phyloP scores from a whole-genome alignment of 371 early-diverging fungal species.

The Mucor velutinosus region DNA sequence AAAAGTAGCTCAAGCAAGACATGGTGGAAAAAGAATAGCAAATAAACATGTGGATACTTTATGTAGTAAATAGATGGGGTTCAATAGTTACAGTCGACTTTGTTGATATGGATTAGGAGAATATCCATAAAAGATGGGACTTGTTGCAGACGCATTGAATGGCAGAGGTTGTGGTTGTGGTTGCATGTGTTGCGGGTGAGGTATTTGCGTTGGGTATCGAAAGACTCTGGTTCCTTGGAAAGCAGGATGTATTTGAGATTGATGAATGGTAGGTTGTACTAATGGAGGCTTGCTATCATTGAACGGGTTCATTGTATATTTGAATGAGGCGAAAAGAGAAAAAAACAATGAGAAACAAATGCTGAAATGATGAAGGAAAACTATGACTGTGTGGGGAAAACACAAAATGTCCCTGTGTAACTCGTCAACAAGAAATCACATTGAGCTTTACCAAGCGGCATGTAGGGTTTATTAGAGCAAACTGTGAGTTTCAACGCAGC shows the following conservation, averaged over 20 bases:
- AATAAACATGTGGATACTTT: conserved; percentile 5
- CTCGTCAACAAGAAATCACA: background rate
- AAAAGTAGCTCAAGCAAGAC: background rate
- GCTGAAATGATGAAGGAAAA: background rate
- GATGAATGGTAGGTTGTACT: background rate
- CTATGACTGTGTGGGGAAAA: conserved; percentile 2
- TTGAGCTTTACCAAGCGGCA: background rate
- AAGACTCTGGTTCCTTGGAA: background rate
- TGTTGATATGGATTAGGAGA: conserved; percentile 6
- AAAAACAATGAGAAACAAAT: background rate
- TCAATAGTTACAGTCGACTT: conserved; percentile 11
- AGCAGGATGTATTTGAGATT: background rate
- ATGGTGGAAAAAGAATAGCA: conserved; percentile 19
- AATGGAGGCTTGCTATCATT: background rate
- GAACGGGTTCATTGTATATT: background rate
- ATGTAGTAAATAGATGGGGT: too few species aligned
- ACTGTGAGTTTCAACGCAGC: background rate
- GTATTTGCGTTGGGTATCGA: background rate
- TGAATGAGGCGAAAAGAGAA: background rate
- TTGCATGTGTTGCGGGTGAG: background rate
- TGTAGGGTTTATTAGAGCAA: background rate
- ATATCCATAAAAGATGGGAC: conserved; percentile 46
- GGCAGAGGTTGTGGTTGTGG: background rate
- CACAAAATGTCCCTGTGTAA: background rate
- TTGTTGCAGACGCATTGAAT: conserved; percentile 34